Evolutionary conservation across 2,329 filamentous ascomycete species (phyloP), one percentile per base, ranked within the genome.

Genomic region (Boeremia exigua): DNA sequence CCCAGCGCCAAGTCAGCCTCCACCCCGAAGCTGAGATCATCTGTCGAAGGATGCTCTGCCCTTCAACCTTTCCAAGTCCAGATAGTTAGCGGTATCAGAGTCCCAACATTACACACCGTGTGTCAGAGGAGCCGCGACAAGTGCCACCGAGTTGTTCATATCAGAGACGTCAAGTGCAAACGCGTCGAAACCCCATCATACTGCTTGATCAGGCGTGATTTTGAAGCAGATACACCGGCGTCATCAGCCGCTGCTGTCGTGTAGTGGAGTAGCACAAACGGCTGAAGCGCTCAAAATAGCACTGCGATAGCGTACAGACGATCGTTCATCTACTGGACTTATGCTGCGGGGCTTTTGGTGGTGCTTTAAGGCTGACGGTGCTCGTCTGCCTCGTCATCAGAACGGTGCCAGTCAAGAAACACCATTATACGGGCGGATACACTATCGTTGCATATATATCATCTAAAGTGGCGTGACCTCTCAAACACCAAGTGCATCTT

Each of bases 401-500:
- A 23, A 23, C 19, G 2, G 19, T 5, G 19, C 19, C 19, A 23
- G 19, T 2, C 19, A 23, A 23, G 19, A 23, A 5, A 23, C 19
- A 23, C 19, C 12, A 10, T n/a, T 15, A 4, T 7, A n/a, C 10
- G 25, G 7, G 9, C 25, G 28, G n/a, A 15, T 40, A 14, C 19
- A 37, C 19, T 15, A 27, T 43, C 33, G 42, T 36, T 63, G 43
- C 38, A 57, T 65, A 60, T 46, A 17, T 27, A 49, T 50, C 56
- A 56, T 8, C 59, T 59, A 64, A 61, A 36, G 51, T 30, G 11
- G 17, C n/a, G 30, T 36, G 25, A 4, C 3, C n/a, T 11, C 39
- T 58, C 33, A 60, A 48, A 58, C 50, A 43, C 30, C 19, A 40
- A 45, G 14, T 45, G 58, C 37, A 56, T 66, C 59, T 10, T 61